These are phyloP conservation scores for Suillus sp. DNA, from an alignment of 768 basidiomycete genomes.

Conservation along the genomic window DNA sequence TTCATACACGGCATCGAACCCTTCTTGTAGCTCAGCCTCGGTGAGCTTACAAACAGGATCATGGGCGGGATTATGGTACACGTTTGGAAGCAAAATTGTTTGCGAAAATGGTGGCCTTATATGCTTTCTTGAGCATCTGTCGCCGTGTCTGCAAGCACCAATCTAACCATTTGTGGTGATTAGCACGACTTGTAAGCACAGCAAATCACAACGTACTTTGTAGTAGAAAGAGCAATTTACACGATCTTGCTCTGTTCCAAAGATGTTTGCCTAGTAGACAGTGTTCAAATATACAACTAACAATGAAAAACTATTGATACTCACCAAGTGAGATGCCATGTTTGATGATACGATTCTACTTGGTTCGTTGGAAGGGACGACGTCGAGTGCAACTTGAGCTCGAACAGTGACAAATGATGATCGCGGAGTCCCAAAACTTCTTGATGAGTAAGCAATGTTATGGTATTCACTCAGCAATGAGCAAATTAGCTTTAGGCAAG, in stretches of 20 bases:
- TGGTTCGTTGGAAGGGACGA: conserved; percentile 4
- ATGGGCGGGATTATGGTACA: conserved; percentile 97
- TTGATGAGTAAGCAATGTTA: conserved; percentile 11
- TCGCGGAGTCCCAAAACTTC: conserved; percentile 22
- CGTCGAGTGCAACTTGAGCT: conserved; percentile 2
- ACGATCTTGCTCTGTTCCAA: conserved; percentile 91
- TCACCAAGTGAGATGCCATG: conserved; percentile 80
- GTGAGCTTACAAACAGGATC: conserved; percentile 87
- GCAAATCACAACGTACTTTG: conserved; percentile 56
- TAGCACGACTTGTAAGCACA: background rate
- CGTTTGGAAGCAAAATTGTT: conserved; percentile 94
- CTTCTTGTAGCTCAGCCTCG: conserved; percentile 87
- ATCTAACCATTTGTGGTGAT: conserved; percentile 55
- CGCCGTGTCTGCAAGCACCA: conserved; percentile 97
- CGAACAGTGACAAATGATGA: conserved; percentile 20
- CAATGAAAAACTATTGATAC: conserved; percentile 23
- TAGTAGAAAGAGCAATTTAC: conserved; percentile 99
- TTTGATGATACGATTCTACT: conserved; percentile 5
- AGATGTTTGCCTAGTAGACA: conserved; percentile 84
- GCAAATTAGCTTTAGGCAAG: background rate
- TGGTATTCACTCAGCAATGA: background rate
- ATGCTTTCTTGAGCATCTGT: conserved; percentile 97
- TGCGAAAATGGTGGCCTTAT: conserved; percentile 98
- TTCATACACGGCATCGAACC: conserved; percentile 92
- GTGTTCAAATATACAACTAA: conserved; percentile 10